Conservation (phyloP, 2,329 filamentous ascomycete species). For the Cladosporium colombiae region DNA sequence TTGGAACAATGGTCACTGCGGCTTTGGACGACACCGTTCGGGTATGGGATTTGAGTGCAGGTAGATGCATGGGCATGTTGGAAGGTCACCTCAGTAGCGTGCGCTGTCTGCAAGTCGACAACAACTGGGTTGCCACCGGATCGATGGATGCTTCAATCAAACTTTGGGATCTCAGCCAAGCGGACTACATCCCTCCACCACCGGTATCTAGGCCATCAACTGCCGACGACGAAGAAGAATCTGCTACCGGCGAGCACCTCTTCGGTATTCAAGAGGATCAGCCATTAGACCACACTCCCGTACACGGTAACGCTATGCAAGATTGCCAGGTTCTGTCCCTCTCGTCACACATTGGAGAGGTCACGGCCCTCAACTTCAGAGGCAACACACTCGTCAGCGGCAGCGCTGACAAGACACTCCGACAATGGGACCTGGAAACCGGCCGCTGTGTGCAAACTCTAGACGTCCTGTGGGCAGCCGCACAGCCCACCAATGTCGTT, state of each 20-base stretch:
- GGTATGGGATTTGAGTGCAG: conserved; percentile 95
- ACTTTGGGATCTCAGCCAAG: conserved; percentile 90
- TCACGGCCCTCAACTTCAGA: conserved; percentile 89
- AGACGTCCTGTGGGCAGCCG: conserved; percentile 96
- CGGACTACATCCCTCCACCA: conserved; percentile 73
- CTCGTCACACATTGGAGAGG: conserved; percentile 87
- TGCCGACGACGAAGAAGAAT: conserved; percentile 55
- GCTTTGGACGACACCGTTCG: conserved; percentile 90
- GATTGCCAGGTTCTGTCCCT: conserved; percentile 89
- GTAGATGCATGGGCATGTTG: conserved; percentile 84
- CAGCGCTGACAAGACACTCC: conserved; percentile 93
- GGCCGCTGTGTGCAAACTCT: conserved; percentile 97
- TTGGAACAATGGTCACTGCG: conserved; percentile 90
- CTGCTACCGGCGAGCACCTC: conserved; percentile 29
- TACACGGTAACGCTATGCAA: conserved; percentile 69
- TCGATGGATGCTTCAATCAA: conserved; percentile 93
- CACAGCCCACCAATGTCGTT: conserved; percentile 72
- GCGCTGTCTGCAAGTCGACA: conserved; percentile 86
- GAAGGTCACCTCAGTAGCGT: conserved; percentile 96
- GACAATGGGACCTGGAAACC: conserved; percentile 96
- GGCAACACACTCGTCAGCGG: conserved; percentile 90
- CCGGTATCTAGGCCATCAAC: conserved; percentile 45
- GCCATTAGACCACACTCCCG: conserved; percentile 19
- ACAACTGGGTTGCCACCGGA: conserved; percentile 92
- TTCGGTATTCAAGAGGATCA: conserved; percentile 31